Base-by-base conservation (phyloP, 129 eudicot genomes). In the Gnaphalium uliginosum region DNA sequence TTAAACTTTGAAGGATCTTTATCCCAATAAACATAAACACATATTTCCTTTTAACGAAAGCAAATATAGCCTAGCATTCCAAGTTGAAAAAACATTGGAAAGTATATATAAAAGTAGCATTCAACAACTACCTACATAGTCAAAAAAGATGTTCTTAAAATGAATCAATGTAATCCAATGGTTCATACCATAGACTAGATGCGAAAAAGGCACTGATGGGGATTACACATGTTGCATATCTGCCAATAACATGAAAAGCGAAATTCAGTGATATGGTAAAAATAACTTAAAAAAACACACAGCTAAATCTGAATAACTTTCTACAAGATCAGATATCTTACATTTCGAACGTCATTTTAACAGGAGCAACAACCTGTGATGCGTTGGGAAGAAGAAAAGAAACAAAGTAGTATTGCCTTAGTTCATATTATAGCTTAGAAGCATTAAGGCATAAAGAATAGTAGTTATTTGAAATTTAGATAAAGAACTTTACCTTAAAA, bases 131-230 rank as follows among this genome's bases (percentile, higher is more conserved):
- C 33, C 58, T 11, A 14, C 27, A 10, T 72, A 15, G 43, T 57
- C 8, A 26, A 39, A 37, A 66, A 56, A 73, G 19, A 10, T 43
- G n/a, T 46, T 46, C 5, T 2, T 14, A 46, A 13, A 8, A 46
- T 46, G 6, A 13, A 14, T 13, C 53, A 46, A 46, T 2, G 53
- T 46, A 46, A 14, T 11, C 1, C 53, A 56, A 56, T 41, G 64
- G 39, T 27, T 41, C 88, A 82, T 86, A 94, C 99, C 99, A 94
- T 41, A 94, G 96, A 83, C 99, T 94, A 71, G 97, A 87, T 41
- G 99, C 99, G 71, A 94, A 94, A 91, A 94, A 94, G 74, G 99
- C 99, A 74, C 99, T 94, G 50, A 94, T 94, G 24, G 99, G 99
- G 76, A 94, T 72, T 41, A 94, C 99, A 79, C 94, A 94, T 14